A percentile compares a stretch with the other conserved stretches of the same genome.
These are phyloP conservation scores for Sphaerostilbella broomeana DNA, from an alignment of 2,329 filamentous ascomycete genomes.

Conservation along the genomic window DNA sequence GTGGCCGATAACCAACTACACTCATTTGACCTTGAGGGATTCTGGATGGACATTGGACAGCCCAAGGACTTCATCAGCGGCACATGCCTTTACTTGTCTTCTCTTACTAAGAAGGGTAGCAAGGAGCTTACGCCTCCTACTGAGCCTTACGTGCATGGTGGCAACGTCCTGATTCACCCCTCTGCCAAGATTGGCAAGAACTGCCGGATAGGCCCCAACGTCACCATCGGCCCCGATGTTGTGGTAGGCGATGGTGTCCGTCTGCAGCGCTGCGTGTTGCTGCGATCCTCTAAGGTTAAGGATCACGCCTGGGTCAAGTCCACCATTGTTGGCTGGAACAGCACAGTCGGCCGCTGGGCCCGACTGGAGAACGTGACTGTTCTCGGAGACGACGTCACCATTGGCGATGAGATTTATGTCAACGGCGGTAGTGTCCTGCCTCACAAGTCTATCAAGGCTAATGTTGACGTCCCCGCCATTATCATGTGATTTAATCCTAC, in stretches of 20 bases:
- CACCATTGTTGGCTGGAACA: slow-evolving; percentile 98
- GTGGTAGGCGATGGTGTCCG: slow-evolving; percentile 90
- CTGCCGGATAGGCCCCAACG: slow-evolving; percentile 95
- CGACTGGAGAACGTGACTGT: slow-evolving; percentile 97
- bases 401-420: slow-evolving; percentile 97
- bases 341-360: slow-evolving; percentile 89
- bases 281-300: slow-evolving; percentile 89
- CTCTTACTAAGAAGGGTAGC: slow-evolving; percentile 80
- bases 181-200: slow-evolving; percentile 96
- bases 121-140: slow-evolving; percentile 70
- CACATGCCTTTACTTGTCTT: slow-evolving; percentile 93
- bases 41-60: slow-evolving; percentile 99
- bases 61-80: slow-evolving; percentile 97
- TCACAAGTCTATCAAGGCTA: slow-evolving; percentile 98
- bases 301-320: slow-evolving; percentile 99
- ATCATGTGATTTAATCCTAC: slow-evolving; percentile 55
- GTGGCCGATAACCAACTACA: slow-evolving; percentile 84
- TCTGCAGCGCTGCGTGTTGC: slow-evolving; percentile 84
- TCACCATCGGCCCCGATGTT: slow-evolving; percentile 89
- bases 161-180: slow-evolving; percentile 92
- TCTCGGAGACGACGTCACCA: slow-evolving; percentile 92
- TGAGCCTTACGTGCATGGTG: slow-evolving; percentile 79
- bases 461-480: slow-evolving; percentile 74
- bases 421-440: slow-evolving; percentile 93
- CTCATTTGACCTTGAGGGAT: slow-evolving; percentile 93